Evolutionary conservation across 2,329 filamentous ascomycete genomes (phyloP), one percentile per base, ranked within the genome.

Genomic region (Trichoderma sp.): DNA sequence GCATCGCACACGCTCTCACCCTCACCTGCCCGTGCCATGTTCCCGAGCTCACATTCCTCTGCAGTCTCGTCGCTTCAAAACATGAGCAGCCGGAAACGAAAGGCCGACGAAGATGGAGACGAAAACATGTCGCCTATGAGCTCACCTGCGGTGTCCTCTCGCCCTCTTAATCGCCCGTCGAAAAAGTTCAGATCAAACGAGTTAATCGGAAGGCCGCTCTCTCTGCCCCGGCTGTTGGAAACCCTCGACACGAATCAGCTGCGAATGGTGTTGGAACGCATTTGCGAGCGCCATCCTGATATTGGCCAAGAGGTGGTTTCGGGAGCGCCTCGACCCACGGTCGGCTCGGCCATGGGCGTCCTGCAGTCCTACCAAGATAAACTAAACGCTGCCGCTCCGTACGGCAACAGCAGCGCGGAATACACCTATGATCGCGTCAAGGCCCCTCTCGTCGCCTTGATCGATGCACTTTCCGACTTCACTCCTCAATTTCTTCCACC

Each of bases 401-500:
- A 96, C 73, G 92, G 93, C 75, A 90, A 93, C 72, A 87, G 90
- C 13, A 92, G 89, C 68, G 93, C 93, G 50, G 94, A 98, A 78
- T 98, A 98, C 80, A 90, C 93, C 60, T 99, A 97, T 78, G 96
- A 97, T 77, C 89, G 95, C 73, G 92, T 98, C 65, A 92, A 91
- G 73, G 91, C 94, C 71, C 88, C 91, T 42, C 84, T 98, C 19
- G 82, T 89, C 29, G 89, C 92, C 68, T 86, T 99, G 27, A 88
- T 97, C 69, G 93, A 97, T 68, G 93, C 95, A 52, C 85, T 99
- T 53, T 90, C 91, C 77, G 95, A 99, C 76, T 99, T 96, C 77
- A 98, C 94, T 0, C 93, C 93, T 4, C 93, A 98, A 78, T 99
- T 97, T 75, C 88, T 99, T 3, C 95, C 95, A 13, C 95, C 95